Base-by-base conservation (phyloP, 2,329 filamentous ascomycete species). In the Fusarium nygamai region DNA sequence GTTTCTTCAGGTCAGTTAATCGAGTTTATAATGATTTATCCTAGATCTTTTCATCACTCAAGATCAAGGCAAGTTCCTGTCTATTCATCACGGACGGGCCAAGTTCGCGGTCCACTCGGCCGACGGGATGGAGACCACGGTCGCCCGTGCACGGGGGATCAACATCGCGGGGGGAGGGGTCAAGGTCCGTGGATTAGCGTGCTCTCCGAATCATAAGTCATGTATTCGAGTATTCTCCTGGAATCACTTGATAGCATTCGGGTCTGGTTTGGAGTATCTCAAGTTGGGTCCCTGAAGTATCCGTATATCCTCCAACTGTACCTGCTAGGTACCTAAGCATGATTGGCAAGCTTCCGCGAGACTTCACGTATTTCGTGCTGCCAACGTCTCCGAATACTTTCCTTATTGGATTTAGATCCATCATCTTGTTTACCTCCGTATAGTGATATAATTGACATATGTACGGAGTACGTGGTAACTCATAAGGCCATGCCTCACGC, bases 81-180 rank as follows among this genome's bases (percentile, higher is more conserved):
- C 22, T 63, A 34, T 46, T 29, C 38, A 29, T 31, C 39, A 31
- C 48, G 34, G 20, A 66, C 48, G 36, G 61, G 38, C 27, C 44
- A 69, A 57, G 41, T 53, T 46, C 38, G 43, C 44, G 50, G 54
- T 68, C 76, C 74, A 67, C 63, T 77, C 74, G 74, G 76, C 74
- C 72, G 74, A 78, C 74, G 74, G 70, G 63, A 65, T 62, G 46
- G 69, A 76, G 58, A 59, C 62, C 59, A 65, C 70, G 53, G 34
- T 36, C 33, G 47, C 20, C 29, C 47, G 38, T 72, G 69, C 67
- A 56, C 47, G 41, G 61, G 61, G 46, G 56, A 50, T 46, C 44
- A 58, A 31, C 50, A 64, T 54, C 51, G 59, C 14, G 58, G 68
- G n/a, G 63, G 65, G 39, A 50, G 39, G 57, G 47, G 33, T 53